A percentile compares a stretch with the other conserved stretches of the same genome.
These are phyloP conservation scores for Kodamaea laetipori DNA, from an alignment of 805 yeast species.

Conservation along the genomic window DNA sequence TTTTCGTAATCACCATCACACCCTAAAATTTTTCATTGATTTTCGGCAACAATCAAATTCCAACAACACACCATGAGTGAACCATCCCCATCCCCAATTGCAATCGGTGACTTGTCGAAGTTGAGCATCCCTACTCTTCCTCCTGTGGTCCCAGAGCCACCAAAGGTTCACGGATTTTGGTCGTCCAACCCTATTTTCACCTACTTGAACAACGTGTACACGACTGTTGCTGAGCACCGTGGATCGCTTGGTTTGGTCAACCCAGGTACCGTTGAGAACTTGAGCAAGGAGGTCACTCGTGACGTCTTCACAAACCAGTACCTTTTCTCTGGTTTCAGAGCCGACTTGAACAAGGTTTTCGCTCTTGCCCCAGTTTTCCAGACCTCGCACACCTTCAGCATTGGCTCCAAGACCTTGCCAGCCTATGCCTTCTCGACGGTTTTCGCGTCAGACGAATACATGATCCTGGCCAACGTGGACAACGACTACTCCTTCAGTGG, in stretches of 20 bases:
- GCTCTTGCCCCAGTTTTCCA: conserved; percentile 93
- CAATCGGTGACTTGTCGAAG: conserved; percentile 63
- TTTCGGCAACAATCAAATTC: background rate
- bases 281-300: conserved; percentile 71
- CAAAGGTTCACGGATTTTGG: conserved; percentile 65
- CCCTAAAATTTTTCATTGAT: conserved; percentile 4
- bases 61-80: conserved; percentile 13
- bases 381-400: conserved; percentile 88
- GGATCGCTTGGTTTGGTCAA: conserved; percentile 76
- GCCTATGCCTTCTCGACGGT: conserved; percentile 90
- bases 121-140: conserved; percentile 59
- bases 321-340: conserved; percentile 93
- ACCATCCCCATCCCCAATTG: conserved; percentile 39
- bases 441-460: conserved; percentile 81
- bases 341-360: conserved; percentile 92
- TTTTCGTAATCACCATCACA: background rate
- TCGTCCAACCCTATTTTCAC: conserved; percentile 81
- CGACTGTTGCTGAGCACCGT: conserved; percentile 74
- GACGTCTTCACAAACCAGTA: conserved; percentile 90
- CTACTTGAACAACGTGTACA: conserved; percentile 74
- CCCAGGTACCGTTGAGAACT: conserved; percentile 77
- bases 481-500: conserved; percentile 83
- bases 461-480: conserved; percentile 91
- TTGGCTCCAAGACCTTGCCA: conserved; percentile 84
- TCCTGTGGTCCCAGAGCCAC: conserved; percentile 54